Evolutionary conservation across 2,329 filamentous ascomycete species (phyloP).

Genomic region (Acrocalymma vagum): DNA sequence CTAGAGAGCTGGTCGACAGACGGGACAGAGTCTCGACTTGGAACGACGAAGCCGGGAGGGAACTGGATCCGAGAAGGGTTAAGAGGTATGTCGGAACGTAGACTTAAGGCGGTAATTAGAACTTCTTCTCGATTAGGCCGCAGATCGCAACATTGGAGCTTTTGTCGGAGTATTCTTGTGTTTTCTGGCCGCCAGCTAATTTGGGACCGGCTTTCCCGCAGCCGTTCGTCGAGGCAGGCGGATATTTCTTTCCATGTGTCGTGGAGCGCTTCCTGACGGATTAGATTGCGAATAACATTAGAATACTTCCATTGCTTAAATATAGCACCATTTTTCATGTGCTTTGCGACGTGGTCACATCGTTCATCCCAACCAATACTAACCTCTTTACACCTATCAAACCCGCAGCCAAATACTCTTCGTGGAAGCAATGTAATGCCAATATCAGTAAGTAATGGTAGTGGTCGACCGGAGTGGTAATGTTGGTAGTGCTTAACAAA

Average conservation of each 20-base stretch:
- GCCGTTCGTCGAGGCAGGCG: slow-evolving; percentile 37
- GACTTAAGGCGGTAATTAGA: slow-evolving; percentile 43
- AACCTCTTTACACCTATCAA: slow-evolving; percentile 49
- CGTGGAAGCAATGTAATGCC: slow-evolving; percentile 42
- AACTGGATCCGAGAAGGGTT: slow-evolving; percentile 37
- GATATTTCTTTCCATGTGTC: slow-evolving; percentile 49
- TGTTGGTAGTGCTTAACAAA: slow-evolving; percentile 48
- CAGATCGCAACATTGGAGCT: slow-evolving; percentile 48
- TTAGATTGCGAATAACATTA: slow-evolving; percentile 47
- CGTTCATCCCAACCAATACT: slow-evolving; percentile 50
- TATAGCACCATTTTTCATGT: slow-evolving; percentile 47
- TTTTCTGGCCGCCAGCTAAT: slow-evolving; percentile 49
- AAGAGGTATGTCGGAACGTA: slow-evolving; percentile 43
- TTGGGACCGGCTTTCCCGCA: slow-evolving; percentile 45
- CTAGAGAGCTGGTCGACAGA: slow-evolving; percentile 39
- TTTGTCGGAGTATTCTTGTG: slow-evolving; percentile 44
- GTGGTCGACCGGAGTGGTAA: slow-evolving; percentile 44
- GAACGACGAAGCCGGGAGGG: slow-evolving; percentile 43
- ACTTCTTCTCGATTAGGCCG: slow-evolving; percentile 47
- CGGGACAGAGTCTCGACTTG: slow-evolving; percentile 45
- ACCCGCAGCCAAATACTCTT: slow-evolving; percentile 48
- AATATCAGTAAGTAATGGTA: slow-evolving; percentile 45
- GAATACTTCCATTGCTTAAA: slow-evolving; percentile 49
- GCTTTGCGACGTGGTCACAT: slow-evolving; percentile 48
- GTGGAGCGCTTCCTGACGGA: slow-evolving; percentile 45